Conservation (phyloP, 495 filamentous ascomycete genomes). For the Hypoxylon perforatum region DNA sequence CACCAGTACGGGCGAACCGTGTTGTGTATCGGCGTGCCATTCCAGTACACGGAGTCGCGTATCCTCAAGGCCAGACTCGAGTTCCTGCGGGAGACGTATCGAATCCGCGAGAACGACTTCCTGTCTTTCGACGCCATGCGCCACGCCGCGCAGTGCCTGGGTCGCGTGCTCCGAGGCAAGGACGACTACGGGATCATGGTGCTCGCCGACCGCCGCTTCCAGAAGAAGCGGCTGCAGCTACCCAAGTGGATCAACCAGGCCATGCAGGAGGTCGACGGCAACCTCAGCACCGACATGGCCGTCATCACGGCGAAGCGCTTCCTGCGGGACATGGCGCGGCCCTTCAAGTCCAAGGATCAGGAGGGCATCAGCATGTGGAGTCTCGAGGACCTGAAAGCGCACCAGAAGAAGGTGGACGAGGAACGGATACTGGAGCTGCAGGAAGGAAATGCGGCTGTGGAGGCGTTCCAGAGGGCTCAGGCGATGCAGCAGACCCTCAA, state of each 20-base stretch:
- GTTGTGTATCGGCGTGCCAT: conserved; percentile 95
- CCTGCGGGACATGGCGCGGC: conserved; percentile 88
- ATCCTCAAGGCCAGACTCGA: conserved; percentile 96
- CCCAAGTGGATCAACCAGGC: conserved; percentile 98
- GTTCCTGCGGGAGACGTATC: conserved; percentile 95
- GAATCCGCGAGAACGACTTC: conserved; percentile 97
- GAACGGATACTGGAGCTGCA: conserved; percentile 62
- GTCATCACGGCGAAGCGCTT: conserved; percentile 90
- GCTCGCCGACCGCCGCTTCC: conserved; percentile 89
- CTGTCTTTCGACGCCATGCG: conserved; percentile 99
- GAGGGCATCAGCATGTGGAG: conserved; percentile 95
- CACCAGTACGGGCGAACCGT: conserved; percentile 98
- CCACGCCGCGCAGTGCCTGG: conserved; percentile 95
- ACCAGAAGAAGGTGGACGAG: conserved; percentile 80
- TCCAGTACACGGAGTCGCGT: conserved; percentile 98
- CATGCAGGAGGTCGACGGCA: conserved; percentile 82
- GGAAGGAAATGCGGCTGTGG: conserved; percentile 30
- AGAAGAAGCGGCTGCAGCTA: conserved; percentile 87
- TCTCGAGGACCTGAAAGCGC: conserved; percentile 75
- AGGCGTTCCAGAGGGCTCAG: conserved; percentile 34
- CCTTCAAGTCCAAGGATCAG: conserved; percentile 82
- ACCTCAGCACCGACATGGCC: conserved; percentile 94
- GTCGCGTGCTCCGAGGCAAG: conserved; percentile 94
- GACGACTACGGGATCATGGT: conserved; percentile 99
- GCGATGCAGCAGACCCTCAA: conserved; percentile 19